These are phyloP conservation scores for Sporisorium scitamineum DNA, from an alignment of 1,284 basidiomycete genomes.

Conservation along the genomic window DNA sequence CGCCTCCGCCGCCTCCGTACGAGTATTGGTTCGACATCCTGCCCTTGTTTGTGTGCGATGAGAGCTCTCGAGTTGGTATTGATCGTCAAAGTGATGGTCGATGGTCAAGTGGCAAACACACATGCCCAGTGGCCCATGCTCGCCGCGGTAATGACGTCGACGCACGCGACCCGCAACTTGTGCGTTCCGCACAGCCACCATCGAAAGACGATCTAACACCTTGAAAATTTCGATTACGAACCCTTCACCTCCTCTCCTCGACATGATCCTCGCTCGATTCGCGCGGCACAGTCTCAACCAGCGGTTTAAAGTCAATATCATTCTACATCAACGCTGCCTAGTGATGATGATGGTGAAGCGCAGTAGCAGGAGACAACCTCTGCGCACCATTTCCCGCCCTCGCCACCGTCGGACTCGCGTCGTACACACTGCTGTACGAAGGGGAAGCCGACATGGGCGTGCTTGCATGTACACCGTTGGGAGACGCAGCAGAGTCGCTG, in stretches of 20 bases:
- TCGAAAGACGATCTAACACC: neutral
- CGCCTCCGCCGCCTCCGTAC: constrained; percentile 42
- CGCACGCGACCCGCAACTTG: neutral
- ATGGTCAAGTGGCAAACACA: neutral
- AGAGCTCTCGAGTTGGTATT: neutral
- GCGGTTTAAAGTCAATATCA: too few species aligned
- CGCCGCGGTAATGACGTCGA: neutral
- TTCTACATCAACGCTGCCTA: too few species aligned
- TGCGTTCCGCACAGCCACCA: neutral
- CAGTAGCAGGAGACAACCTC: constrained; percentile 11
- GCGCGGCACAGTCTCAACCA: neutral
- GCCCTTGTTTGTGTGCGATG: neutral
- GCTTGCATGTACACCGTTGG: constrained; percentile 7
- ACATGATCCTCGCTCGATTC: neutral
- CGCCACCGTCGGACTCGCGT: constrained; percentile 12
- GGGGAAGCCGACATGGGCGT: constrained; percentile 29
- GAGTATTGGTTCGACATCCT: constrained; percentile 56
- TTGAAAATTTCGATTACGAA: neutral
- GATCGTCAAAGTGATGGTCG: neutral
- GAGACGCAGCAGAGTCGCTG: constrained; percentile 3
- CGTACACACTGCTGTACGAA: constrained; percentile 36
- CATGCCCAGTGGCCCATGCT: constrained; percentile 1
- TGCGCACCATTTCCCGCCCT: constrained; percentile 11
- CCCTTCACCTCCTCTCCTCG: neutral
- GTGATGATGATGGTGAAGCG: constrained; percentile 20